Evolutionary conservation across 78 protist genomes (phyloP).

Genomic region (Mastigamoeba balamuthi): DNA sequence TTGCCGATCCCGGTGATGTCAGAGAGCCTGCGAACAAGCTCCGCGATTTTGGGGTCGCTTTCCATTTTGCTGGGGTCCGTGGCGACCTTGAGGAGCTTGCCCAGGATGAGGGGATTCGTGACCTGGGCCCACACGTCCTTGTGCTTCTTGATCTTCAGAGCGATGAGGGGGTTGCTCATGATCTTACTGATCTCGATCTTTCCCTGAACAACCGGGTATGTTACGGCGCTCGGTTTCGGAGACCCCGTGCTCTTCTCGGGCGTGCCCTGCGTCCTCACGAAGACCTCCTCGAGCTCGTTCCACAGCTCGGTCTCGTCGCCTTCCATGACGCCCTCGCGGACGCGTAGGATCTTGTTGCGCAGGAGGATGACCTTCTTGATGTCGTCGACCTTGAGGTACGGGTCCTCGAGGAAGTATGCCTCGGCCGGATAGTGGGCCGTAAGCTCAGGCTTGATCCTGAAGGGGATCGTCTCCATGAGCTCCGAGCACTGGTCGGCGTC

Average conservation of each 20-base stretch:
- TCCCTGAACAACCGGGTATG: neutral
- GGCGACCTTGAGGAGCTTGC: neutral
- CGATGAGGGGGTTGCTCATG: neutral
- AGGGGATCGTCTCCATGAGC: neutral
- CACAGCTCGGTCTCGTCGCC: neutral
- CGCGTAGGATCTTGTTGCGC: neutral
- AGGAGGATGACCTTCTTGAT: neutral
- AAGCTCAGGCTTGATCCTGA: neutral
- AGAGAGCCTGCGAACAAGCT: too few species aligned
- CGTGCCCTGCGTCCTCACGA: neutral
- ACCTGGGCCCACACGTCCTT: neutral
- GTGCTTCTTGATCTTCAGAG: neutral
- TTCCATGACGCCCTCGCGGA: neutral
- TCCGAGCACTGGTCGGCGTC: neutral
- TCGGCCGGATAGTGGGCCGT: neutral
- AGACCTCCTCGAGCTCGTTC: neutral
- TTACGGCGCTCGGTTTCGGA: neutral
- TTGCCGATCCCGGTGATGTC: too few species aligned
- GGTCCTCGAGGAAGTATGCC: neutral
- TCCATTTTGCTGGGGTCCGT: too few species aligned
- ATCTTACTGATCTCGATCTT: neutral
- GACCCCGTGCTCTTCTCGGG: neutral
- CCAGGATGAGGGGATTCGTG: neutral
- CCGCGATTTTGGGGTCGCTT: too few species aligned
- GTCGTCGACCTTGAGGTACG: neutral